Base-by-base conservation (phyloP, 2,329 filamentous ascomycete genomes). In the Botryotinia narcissicola region DNA sequence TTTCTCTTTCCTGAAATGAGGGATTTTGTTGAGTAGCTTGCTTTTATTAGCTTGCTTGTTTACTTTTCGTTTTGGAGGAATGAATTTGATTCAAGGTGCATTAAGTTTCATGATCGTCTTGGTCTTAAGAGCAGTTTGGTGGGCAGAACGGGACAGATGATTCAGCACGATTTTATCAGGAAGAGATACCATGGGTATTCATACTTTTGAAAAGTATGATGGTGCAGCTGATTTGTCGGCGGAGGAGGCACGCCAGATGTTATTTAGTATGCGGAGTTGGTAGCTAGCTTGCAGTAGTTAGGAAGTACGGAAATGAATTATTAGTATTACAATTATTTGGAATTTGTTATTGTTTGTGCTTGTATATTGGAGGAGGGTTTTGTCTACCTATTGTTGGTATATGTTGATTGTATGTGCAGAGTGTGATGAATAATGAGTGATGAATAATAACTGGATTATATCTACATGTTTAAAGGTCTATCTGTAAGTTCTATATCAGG, bases 191-290 rank as follows among this genome's bases (percentile, higher is more conserved):
- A 70, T 59, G n/a, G 66, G 66, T 57, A 22, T 57, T 59, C 48
- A 59, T 59, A 54, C 48, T 64, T 20, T 32, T 32, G 25, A 40
- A 25, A 57, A 42, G 66, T 59, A 69, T 69, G n/a, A 40, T 51
- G 51, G 70, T 59, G 70, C 60, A 64, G 70, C 20, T 72, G 35
- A 22, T n/a, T 20, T 59, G 20, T 66, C 60, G n/a, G 37, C 35
- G 29, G 3, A 20, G 35, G 35, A 35, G 32, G 29, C 60, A 71
- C 35, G 14, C 29, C 29, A 42, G 35, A 35, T 64, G 60, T 57
- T 44, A 32, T 64, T 40, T 57, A 57, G 60, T n/a, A 54, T 57
- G n/a, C 14, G 51, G n/a, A 57, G 3, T 57, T 57, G 51, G n/a
- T 57, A 29, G n/a, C 51, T 57, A 57, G n/a, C 51, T 57, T 57